Evolutionary conservation across 139 green algal genomes (phyloP), one percentile per base, ranked within the genome.

Genomic region (Chlamydomonas incerta): DNA sequence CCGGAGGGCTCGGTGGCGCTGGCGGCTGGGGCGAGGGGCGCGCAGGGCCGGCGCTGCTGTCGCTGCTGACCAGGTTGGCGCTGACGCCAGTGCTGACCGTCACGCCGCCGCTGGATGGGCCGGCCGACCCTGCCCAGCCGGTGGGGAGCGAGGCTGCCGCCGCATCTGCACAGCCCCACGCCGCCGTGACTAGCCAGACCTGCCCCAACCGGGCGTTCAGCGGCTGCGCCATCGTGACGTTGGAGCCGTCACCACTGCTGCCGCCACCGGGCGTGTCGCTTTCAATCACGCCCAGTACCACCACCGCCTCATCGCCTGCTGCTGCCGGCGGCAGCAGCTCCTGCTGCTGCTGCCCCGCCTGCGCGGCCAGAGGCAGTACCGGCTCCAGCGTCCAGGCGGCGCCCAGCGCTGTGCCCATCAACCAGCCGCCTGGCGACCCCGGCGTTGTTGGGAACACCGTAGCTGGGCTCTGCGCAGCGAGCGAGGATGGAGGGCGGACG

Each of bases 151-250:
- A 9, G n/a, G n/a, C 63, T 0, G n/a, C n/a, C 63, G 76, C 37
- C 0, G 31, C 28, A 23, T 85, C 37, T 3, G 21, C 28, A n/a
- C 79, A 85, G 50, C n/a, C 63, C 79, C 79, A 85, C 4, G 79
- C 63, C 3, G 47, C 24, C 21, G 33, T 69, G 28, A 58, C 65
- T 13, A 85, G 24, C 79, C 79, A 85, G 8, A 75, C 10, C 66
- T 85, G 79, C 2, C 57, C 47, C 47, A 85, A 13, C 15, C 79
- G 79, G 24, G 66, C 57, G 31, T 15, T 68, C 29, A 65, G 20
- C 2, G 77, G 41, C n/a, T n/a, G n/a, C n/a, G n/a, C n/a, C 41
- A 50, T 13, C 6, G 6, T 50, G 6, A 8, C 41, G 41, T 8
- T 50, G 41, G 8, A 50, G 41, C 41, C 41, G 6, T 5, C 41